Evolutionary conservation across 1,284 basidiomycete genomes (phyloP), one percentile per base, ranked within the genome.

Genomic region (Coniferiporia weirii): DNA sequence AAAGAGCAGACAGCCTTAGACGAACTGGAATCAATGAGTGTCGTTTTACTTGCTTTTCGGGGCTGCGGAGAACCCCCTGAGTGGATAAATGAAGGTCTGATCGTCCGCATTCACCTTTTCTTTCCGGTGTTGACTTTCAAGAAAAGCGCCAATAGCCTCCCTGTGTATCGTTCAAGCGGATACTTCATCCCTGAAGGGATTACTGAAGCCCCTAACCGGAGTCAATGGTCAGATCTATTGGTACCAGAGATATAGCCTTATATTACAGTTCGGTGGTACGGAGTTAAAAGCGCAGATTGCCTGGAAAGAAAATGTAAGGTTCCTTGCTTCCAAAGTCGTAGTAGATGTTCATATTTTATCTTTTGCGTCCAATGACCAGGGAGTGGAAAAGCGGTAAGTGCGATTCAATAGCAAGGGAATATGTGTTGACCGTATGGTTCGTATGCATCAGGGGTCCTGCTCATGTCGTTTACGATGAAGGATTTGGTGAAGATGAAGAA

Each of bases 161-260:
- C 20, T 54, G 9, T 54, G 35, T 40, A 54, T 17, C 32, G 40
- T 54, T 44, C 20, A n/a, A 20, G 40, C 53, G 22, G 40, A 54
- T n/a, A n/a, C n/a, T n/a, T 54, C 53, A 22, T 20, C 38, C 8
- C 27, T 54, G 44, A 32, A 40, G 45, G 17, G 22, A 40, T 20
- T 45, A 13, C 38, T 45, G 17, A 20, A 45, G 20, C 40, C 35
- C n/a, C 27, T 20, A 12, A 17, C n/a, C 17, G 53, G 17, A 3
- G 35, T 32, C 38, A 40, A 54, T 15, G 40, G 53, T 6, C 22
- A 35, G 6, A 44, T 20, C 13, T 90, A 89, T 64, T 89, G 85
- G 86, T 87, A 84, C 19, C 88, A 89, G 61, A 82, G 89, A n/a
- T 90, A 89, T 69, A 86, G 83, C 35, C 82, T 90, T 34, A 87